These are phyloP conservation scores for Ustilago loliicola DNA, from an alignment of 1,284 basidiomycete genomes.

Conservation along the genomic window DNA sequence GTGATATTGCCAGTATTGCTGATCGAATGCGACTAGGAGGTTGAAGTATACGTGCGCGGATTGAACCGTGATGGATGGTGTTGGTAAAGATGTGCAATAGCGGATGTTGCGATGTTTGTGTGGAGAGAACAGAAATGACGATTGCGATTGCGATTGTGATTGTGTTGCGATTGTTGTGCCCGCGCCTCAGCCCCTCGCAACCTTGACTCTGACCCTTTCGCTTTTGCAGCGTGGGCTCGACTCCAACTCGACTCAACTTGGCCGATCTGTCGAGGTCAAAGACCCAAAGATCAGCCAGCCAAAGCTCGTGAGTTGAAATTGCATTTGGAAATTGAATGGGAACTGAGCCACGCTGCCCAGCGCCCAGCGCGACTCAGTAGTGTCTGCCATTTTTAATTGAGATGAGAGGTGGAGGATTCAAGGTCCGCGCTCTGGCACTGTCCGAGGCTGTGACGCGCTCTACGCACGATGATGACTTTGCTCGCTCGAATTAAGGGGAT, in stretches of 20 bases:
- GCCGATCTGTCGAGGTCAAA: conserved; percentile 34
- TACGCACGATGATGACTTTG: conserved; percentile 28
- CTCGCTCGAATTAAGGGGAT: too few relatives aligned
- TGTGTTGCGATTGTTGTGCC: not conserved
- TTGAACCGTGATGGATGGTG: not conserved
- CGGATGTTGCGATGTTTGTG: not conserved
- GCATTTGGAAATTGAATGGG: conserved; percentile 14
- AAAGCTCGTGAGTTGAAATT: not conserved
- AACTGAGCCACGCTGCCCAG: not conserved
- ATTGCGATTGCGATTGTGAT: not conserved
- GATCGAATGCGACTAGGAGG: not conserved
- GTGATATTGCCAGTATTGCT: too few relatives aligned
- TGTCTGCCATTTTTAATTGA: too few relatives aligned
- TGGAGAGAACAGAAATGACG: conserved; percentile 7
- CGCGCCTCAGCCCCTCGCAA: not conserved
- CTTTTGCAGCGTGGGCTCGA: too few relatives aligned
- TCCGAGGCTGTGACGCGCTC: conserved; percentile 5
- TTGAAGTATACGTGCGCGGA: too few relatives aligned
- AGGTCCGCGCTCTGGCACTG: not conserved
- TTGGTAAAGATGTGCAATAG: not conserved
- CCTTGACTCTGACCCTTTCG: conserved; percentile 6
- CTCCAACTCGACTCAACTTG: conserved; percentile 4
- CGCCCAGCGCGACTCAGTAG: not conserved
- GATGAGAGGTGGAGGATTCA: conserved; percentile 17
- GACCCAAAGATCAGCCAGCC: conserved; percentile 6